Evolutionary conservation across 371 early-diverging fungal genomes (phyloP), one percentile per base, ranked within the genome.

Genomic region (Haplosporangium sp.): DNA sequence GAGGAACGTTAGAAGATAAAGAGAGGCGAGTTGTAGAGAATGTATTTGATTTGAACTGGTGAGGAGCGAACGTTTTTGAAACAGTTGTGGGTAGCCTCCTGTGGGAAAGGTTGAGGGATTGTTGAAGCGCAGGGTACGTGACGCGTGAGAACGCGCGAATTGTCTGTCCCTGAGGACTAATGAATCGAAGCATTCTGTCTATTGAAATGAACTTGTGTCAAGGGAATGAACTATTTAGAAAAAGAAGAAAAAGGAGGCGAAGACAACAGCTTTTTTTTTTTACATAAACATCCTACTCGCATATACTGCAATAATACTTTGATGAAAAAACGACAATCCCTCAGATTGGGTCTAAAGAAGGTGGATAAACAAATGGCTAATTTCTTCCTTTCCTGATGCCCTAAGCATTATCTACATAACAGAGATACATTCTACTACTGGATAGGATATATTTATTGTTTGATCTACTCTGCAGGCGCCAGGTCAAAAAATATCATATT

Each of bases 171-270:
- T 65, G 71, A 53, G 73, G n/a, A 39, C 40, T 65, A 50, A 62
- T 58, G 45, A 77, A 53, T 55, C 73, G 64, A 3, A 69, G 62
- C 77, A 77, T 77, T 38, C 52, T 34, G 55, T 3, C 34, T 3
- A 55, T 34, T 55, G 55, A 55, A 34, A n/a, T 20, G 20, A 3
- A 20, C 27, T 27, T 20, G 45, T 27, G 9, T 15, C 9, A 7
- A 34, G 55, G 55, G 20, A 27, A 55, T 20, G 55, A 27, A 27
- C 27, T 27, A 27, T 27, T 27, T 27, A 13, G n/a, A 50, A 4
- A 17, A 58, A 50, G 35, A 44, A 63, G 3, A 35, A 63, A 50
- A 50, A 50, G 39, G 17, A 38, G 55, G 48, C 19, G 59, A 71
- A 39, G 17, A 17, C 45, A 17, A 17, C 13, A 50, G 7, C 15